Evolutionary conservation across 2,329 filamentous ascomycete species (phyloP).

Genomic region (Fusarium vanettenii): DNA sequence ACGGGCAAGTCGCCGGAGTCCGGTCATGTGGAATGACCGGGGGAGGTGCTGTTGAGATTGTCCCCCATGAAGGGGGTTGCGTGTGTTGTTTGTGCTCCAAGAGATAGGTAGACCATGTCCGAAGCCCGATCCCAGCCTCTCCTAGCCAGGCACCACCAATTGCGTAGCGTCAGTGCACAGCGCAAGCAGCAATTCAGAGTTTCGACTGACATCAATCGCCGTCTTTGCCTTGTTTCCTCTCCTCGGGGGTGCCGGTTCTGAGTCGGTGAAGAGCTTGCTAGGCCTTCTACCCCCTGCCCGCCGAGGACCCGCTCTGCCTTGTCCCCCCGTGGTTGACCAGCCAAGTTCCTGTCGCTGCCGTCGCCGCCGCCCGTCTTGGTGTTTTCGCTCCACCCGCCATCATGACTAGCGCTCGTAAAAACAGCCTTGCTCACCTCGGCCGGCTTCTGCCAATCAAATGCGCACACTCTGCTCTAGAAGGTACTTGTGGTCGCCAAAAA

Average conservation of each 20-base stretch:
- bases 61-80: neutral
- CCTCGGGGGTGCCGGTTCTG: neutral
- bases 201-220: neutral
- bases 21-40: neutral
- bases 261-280: conserved; percentile 10
- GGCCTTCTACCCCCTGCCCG: neutral
- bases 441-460: conserved; percentile 18
- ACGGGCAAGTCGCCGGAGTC: neutral
- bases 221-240: neutral
- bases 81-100: neutral
- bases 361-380: conserved; percentile 21
- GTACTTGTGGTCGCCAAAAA: conserved; percentile 18
- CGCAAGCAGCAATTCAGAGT: neutral
- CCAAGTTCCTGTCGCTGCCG: conserved; percentile 16
- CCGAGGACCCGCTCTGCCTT: conserved; percentile 16
- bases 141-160: neutral
- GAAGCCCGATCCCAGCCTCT: neutral
- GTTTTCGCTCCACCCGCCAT: conserved; percentile 34
- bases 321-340: conserved; percentile 9
- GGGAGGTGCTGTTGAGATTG: neutral
- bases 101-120: neutral
- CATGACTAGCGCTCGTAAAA: conserved; percentile 9
- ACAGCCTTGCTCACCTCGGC: conserved; percentile 19
- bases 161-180: neutral
- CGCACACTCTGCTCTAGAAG: neutral